Evolutionary conservation across 163 green algal genomes (phyloP).

Genomic region (Chlamydomonas reinhardtii): DNA sequence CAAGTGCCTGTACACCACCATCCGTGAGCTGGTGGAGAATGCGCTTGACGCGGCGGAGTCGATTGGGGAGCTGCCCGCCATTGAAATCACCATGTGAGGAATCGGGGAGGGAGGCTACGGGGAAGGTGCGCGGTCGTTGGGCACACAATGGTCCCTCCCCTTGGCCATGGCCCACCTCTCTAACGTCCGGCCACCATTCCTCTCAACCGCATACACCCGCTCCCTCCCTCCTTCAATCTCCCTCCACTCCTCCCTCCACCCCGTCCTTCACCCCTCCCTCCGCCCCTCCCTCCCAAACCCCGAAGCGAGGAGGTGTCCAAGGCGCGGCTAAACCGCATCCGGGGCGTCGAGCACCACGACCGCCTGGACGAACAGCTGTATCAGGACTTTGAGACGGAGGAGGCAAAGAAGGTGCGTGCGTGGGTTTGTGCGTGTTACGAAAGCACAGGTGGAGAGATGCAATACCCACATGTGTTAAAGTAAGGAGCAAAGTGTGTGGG

Average conservation of each 20-base stretch:
- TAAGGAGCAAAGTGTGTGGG: too few relatives aligned
- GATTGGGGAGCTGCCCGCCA: slow-evolving; percentile 83
- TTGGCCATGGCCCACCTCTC: too few relatives aligned
- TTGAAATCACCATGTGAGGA: slow-evolving; percentile 89
- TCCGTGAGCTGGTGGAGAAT: slow-evolving; percentile 96
- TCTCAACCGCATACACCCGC: too few relatives aligned
- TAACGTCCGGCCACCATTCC: too few relatives aligned
- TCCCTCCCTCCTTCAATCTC: too few relatives aligned
- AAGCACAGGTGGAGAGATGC: too few relatives aligned
- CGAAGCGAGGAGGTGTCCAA: slow-evolving; percentile 93
- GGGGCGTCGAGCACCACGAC: slow-evolving; percentile 86
- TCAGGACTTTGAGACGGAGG: slow-evolving; percentile 92
- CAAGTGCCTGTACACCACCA: slow-evolving; percentile 97
- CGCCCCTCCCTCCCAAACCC: too few relatives aligned
- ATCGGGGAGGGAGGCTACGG: too few relatives aligned
- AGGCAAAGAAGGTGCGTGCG: slow-evolving; percentile 66
- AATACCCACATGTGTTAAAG: too few relatives aligned
- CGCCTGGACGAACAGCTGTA: slow-evolving; percentile 93
- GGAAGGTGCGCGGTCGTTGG: too few relatives aligned
- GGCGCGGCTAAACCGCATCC: slow-evolving; percentile 85
- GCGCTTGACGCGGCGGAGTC: slow-evolving; percentile 90
- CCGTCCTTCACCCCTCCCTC: neutral
- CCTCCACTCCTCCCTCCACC: neutral
- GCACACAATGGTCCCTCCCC: too few relatives aligned
- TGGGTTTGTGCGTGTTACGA: neutral